Evolutionary conservation across 75 land plant species (phyloP), one percentile per base, ranked within the genome.

Genomic region (Sequoiadendron giganteum): DNA sequence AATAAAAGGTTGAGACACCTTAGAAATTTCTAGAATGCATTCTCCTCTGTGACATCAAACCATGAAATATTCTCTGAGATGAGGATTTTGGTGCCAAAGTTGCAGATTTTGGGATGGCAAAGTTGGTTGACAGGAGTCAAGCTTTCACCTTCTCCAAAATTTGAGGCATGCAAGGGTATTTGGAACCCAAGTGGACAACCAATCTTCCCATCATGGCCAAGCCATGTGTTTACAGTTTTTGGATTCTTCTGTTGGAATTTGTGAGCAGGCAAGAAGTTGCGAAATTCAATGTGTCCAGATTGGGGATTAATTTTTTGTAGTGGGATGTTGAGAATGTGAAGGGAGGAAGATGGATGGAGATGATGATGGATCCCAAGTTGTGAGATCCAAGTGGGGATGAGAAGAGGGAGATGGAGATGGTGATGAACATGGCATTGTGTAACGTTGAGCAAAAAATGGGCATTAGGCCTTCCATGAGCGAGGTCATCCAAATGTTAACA

Each of bases 401-500:
- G 95, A 94, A 93, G 0, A 86, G 40, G 36, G 89, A 89, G 90
- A 89, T 95, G 48, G 76, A 90, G 85, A 88, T 92, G 19, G 90
- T 91, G 93, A 89, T 90, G 88, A 90, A 89, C 85, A 91, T 91
- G 28, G 97, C 98, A 21, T 90, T 96, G 82, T 92, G 95, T 93
- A 95, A 96, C 87, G 85, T 96, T 32, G 96, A 96, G 86, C 93
- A 89, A 47, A 88, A 92, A 34, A 91, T 94, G 10, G 89, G 88
- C 54, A n/a, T 54, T 61, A 87, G 98, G 76, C 98, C 96, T 1
- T 89, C 95, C 15, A 95, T 95, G 96, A 91, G 91, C 42, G 90
- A 94, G 58, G 97, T 94, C 73, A 95, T 91, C 6, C 90, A 94
- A 88, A 96, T 96, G 97, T 88, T 96, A 9, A 19, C n/a, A 91